These are phyloP conservation scores for Penicillium sp. DNA, from an alignment of 2,329 filamentous ascomycete genomes.

Conservation along the genomic window DNA sequence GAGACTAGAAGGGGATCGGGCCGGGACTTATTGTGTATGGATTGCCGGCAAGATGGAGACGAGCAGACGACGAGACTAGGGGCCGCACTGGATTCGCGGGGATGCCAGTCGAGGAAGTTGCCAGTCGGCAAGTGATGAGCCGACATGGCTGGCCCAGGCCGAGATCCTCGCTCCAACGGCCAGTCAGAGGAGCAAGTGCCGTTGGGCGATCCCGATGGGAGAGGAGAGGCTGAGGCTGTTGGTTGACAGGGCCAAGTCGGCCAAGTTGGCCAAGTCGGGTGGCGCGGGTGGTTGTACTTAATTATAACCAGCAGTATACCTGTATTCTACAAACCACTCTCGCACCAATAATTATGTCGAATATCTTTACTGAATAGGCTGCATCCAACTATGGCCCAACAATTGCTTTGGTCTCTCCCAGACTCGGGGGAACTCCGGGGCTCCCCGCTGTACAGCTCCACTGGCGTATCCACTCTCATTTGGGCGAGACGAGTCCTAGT, in stretches of 20 bases:
- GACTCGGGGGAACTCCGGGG: constrained; percentile 8
- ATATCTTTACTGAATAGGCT: too few relatives aligned
- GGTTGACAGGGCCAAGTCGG: neutral
- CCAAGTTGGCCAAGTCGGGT: constrained; percentile 12
- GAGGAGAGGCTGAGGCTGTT: neutral
- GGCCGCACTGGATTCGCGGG: neutral
- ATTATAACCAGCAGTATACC: too few relatives aligned
- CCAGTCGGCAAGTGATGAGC: neutral
- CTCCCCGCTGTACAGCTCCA: neutral
- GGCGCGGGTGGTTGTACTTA: too few relatives aligned
- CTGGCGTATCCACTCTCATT: neutral
- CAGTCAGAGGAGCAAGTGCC: constrained; percentile 1
- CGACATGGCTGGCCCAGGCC: neutral
- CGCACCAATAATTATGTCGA: too few relatives aligned
- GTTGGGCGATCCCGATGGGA: constrained; percentile 1
- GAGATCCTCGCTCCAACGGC: neutral
- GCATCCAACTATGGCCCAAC: too few relatives aligned
- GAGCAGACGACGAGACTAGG: neutral
- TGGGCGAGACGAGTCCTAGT: too few relatives aligned
- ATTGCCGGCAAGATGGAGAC: constrained; percentile 7
- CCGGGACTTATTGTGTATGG: constrained; percentile 5
- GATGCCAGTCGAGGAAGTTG: neutral
- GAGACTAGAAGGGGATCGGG: neutral
- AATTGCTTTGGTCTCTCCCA: too few relatives aligned
- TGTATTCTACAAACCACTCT: too few relatives aligned